phyloP scores from a whole-genome alignment of 2,329 filamentous ascomycete genomes.

The Fusarium sarcochroum region DNA sequence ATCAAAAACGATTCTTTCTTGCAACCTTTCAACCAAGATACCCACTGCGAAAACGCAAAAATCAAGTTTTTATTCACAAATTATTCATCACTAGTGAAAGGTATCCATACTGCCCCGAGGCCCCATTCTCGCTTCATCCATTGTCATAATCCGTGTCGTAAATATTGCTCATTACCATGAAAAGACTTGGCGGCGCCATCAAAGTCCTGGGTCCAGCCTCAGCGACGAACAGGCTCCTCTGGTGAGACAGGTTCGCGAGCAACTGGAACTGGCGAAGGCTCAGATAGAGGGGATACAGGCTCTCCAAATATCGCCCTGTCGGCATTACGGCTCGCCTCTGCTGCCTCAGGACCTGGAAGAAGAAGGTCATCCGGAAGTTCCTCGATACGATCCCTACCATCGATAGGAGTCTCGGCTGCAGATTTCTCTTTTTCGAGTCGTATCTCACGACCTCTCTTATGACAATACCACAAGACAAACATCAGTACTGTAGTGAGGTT shows the following conservation, averaged over 20 bases:
- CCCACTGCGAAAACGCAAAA: conserved; percentile 46
- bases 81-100: conserved; percentile 26
- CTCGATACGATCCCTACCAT: conserved; percentile 60
- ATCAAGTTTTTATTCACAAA: conserved; percentile 32
- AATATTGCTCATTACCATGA: conserved; percentile 33
- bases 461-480: conserved; percentile 97
- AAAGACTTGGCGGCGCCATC: background rate
- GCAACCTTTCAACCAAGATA: conserved; percentile 43
- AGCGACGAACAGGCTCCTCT: conserved; percentile 21
- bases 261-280: conserved; percentile 22
- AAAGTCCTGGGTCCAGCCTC: conserved; percentile 2
- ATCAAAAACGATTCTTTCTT: conserved; percentile 2
- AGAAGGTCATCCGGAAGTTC: conserved; percentile 65
- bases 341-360: conserved; percentile 54
- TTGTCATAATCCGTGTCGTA: conserved; percentile 30
- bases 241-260: conserved; percentile 25
- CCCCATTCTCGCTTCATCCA: conserved; percentile 16
- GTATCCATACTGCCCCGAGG: conserved; percentile 25
- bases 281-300: conserved; percentile 40
- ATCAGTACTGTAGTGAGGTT: conserved; percentile 74
- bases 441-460: conserved; percentile 91
- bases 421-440: conserved; percentile 75
- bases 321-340: conserved; percentile 10
- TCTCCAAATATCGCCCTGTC: conserved; percentile 22
- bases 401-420: conserved; percentile 53